Base-by-base conservation (phyloP, 2,329 filamentous ascomycete species). In the Xylariaceae sp. region DNA sequence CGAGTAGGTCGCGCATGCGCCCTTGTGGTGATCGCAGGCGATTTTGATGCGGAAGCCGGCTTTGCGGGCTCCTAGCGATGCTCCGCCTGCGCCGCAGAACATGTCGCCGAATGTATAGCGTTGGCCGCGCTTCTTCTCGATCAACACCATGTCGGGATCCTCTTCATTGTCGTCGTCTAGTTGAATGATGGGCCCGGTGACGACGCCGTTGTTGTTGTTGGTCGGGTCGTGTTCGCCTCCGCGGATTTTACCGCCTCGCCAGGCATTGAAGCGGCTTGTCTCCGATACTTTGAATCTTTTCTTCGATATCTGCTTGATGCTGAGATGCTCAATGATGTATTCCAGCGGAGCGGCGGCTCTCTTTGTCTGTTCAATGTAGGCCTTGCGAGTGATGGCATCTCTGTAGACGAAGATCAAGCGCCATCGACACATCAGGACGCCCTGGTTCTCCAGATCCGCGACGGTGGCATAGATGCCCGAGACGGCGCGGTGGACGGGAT, bases 31-130 rank as follows among this genome's bases (percentile, higher is more conserved):
- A 62, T 95, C 90, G 8, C 91, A 79, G 0, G 80, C 84, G 67
- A 81, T 84, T 29, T 73, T 71, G 0, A 89, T 65, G 3, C 74
- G 70, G 11, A 91, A 71, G 0, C 87, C 87, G 6, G 66, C 64
- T 29, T 60, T 60, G 34, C 46, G 53, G 1, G 81, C 84, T 3
- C 81, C 84, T 7, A 72, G 71, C 0, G 82, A 82, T 4, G 77
- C 75, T 9, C 84, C 84, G 0, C 85, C 85, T 11, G 76, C 81
- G 11, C 85, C 84, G 46, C 80, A 83, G 60, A 85, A 87, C 3
- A 76, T 76, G 61, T 88, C 85, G 0, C 76, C 81, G 54, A 83
- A 81, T 0, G 80, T 83, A 53, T 83, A 83, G 52, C 72, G 71
- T 47, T 72, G 68, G 1, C 66, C 65, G 2, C 57, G 56, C 19